Evolutionary conservation across 768 basidiomycete genomes (phyloP).

Genomic region (Aureoboletus auriporus): DNA sequence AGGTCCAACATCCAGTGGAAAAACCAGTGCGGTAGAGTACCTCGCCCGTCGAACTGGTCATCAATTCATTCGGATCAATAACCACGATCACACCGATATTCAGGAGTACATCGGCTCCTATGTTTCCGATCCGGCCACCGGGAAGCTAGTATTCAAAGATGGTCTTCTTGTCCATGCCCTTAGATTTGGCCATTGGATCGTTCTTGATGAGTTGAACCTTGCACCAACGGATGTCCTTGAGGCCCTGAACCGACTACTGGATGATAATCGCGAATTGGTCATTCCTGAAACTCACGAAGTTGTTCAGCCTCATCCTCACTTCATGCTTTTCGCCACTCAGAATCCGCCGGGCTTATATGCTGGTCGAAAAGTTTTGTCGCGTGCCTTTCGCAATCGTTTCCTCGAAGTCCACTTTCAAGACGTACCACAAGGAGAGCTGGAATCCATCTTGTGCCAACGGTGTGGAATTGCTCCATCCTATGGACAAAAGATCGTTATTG

Average conservation of each 20-base stretch:
- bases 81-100: slow-evolving; percentile 99
- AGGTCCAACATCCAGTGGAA: slow-evolving; percentile 96
- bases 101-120: slow-evolving; percentile 98
- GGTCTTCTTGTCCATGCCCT: slow-evolving; percentile 91
- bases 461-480: slow-evolving; percentile 94
- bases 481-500: slow-evolving; percentile 82
- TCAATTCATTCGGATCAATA: slow-evolving; percentile 96
- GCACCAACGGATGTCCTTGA: slow-evolving; percentile 98
- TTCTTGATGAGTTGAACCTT: slow-evolving; percentile 94
- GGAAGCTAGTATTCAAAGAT: slow-evolving; percentile 94
- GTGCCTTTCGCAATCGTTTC: slow-evolving; percentile 96
- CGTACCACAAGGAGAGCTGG: slow-evolving; percentile 89
- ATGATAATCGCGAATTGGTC: slow-evolving; percentile 95
- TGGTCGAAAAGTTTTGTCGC: slow-evolving; percentile 89
- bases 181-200: slow-evolving; percentile 93
- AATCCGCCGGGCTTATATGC: slow-evolving; percentile 96
- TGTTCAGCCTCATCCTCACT: slow-evolving; percentile 87
- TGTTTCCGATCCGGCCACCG: slow-evolving; percentile 85
- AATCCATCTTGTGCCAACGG: slow-evolving; percentile 89
- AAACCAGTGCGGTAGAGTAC: slow-evolving; percentile 96
- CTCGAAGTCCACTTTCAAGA: slow-evolving; percentile 97
- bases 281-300: slow-evolving; percentile 97
- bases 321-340: slow-evolving; percentile 98
- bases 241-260: slow-evolving; percentile 91
- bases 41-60: slow-evolving; percentile 91